Evolutionary conservation across 257 asterid genomes (phyloP), one percentile per base, ranked within the genome.

Genomic region (Linderniella brevidens): DNA sequence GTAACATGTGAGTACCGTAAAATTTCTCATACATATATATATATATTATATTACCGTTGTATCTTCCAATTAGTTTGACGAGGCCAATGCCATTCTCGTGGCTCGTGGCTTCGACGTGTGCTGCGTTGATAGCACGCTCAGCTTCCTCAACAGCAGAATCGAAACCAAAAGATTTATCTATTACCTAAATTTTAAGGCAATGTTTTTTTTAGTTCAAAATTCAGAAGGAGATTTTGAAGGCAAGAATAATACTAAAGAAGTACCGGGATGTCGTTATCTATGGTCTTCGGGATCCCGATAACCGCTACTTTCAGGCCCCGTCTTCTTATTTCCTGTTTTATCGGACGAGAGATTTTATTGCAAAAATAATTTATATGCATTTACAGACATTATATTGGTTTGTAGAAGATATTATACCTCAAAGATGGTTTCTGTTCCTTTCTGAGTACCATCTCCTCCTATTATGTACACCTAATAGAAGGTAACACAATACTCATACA

Each of bases 121-220:
- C 97, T 9, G 95, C 97, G 52, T 55, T 83, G 41, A 88, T 88
- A 54, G 97, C 97, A 52, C 97, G 95, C 60, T 88, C 85, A 1
- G 97, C 97, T 69, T 87, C 97, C 73, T 87, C 97, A 13, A 83
- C 97, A 42, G 95, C 88, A 29, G 97, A 67, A 55, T 88, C 97
- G 58, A 88, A 88, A 35, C 97, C 97, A 13, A 88, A 88, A 5
- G 95, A 84, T 64, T 53, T 80, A 69, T 88, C 97, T n/a, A 88
- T 83, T 37, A 83, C 84, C 97, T 80, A 55, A 50, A 57, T 38
- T n/a, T 58, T 19, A 44, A 53, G n/a, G 19, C 38, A 53, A 41
- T 38, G 35, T 4, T 56, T 49, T 18, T n/a, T 59, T 46, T 32
- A 15, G 49, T 8, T 6, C 11, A 19, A 39, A 37, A 48, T 17